Evolutionary conservation across 164 flowering plant species (phyloP).

Genomic region (Annona cherimola): DNA sequence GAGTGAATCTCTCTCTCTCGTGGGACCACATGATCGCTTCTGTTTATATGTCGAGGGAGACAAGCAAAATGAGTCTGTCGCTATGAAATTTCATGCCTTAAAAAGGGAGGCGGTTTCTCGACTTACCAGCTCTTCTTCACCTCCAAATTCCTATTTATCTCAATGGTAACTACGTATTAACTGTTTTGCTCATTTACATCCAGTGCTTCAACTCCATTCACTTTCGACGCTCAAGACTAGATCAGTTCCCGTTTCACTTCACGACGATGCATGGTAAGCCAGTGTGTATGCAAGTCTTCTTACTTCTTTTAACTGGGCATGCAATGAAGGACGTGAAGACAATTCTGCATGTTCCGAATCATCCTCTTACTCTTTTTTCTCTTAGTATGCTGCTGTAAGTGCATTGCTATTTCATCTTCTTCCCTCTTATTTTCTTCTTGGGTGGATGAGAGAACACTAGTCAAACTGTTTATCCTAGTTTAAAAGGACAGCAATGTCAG

Average conservation of each 20-base stretch:
- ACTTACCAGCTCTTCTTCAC: slow-evolving; percentile 2
- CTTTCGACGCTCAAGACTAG: background rate
- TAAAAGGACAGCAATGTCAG: no score
- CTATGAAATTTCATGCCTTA: slow-evolving; percentile 14
- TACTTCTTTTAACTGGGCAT: background rate
- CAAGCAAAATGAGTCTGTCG: slow-evolving; percentile 31
- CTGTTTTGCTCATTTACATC: slow-evolving; percentile 7
- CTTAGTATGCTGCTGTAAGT: no score
- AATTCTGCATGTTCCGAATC: no score
- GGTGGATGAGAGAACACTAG: no score
- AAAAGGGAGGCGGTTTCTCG: slow-evolving; percentile 16
- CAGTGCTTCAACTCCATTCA: slow-evolving; percentile 16
- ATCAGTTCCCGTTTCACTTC: background rate
- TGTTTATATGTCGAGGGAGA: slow-evolving; percentile 8
- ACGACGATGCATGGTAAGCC: background rate
- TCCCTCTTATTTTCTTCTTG: no score
- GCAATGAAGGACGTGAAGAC: no score
- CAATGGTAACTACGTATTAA: background rate
- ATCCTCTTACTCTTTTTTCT: no score
- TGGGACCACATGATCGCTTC: background rate
- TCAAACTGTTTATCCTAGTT: no score
- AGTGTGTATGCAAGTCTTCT: background rate
- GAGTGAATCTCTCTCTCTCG: slow-evolving; percentile 9
- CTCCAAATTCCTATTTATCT: background rate
- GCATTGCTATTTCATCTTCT: no score